These are phyloP conservation scores for Chrysoporthe puriensis DNA, from an alignment of 2,329 filamentous ascomycete species.

Conservation along the genomic window DNA sequence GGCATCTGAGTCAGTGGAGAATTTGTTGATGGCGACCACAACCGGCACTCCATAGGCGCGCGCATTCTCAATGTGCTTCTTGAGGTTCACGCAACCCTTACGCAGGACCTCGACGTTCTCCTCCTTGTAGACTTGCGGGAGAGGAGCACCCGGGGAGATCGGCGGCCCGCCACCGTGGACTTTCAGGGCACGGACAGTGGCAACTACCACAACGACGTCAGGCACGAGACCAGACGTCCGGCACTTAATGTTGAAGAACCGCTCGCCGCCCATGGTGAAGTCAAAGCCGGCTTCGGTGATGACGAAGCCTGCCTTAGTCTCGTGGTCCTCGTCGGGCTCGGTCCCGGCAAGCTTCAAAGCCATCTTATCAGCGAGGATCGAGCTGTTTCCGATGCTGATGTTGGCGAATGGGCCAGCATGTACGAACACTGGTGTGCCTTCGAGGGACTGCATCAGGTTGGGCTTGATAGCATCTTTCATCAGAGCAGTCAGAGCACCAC, in stretches of 20 bases:
- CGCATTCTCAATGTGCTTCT: constrained; percentile 93
- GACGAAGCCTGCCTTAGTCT: constrained; percentile 85
- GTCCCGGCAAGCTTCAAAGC: constrained; percentile 95
- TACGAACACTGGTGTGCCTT: constrained; percentile 96
- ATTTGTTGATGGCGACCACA: constrained; percentile 96
- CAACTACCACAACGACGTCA: constrained; percentile 92
- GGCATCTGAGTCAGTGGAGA: constrained; percentile 89
- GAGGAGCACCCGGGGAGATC: constrained; percentile 81
- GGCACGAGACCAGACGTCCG: constrained; percentile 89
- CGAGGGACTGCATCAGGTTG: constrained; percentile 97
- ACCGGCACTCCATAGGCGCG: constrained; percentile 89
- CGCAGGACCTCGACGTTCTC: constrained; percentile 93
- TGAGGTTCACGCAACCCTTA: constrained; percentile 88
- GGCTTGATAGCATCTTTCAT: constrained; percentile 98
- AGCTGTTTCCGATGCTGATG: constrained; percentile 96
- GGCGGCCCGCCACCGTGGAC: constrained; percentile 96
- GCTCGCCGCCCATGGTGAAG: constrained; percentile 99
- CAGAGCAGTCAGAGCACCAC: constrained; percentile 87
- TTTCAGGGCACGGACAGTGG: constrained; percentile 93
- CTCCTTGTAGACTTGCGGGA: constrained; percentile 86
- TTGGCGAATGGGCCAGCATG: constrained; percentile 98
- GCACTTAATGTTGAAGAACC: constrained; percentile 99
- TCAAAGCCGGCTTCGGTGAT: constrained; percentile 98
- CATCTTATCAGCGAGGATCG: constrained; percentile 91
- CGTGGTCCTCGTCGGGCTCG: constrained; percentile 85